Conservation (phyloP, 2,329 filamentous ascomycete genomes). For the Diaporthe humulicola region DNA sequence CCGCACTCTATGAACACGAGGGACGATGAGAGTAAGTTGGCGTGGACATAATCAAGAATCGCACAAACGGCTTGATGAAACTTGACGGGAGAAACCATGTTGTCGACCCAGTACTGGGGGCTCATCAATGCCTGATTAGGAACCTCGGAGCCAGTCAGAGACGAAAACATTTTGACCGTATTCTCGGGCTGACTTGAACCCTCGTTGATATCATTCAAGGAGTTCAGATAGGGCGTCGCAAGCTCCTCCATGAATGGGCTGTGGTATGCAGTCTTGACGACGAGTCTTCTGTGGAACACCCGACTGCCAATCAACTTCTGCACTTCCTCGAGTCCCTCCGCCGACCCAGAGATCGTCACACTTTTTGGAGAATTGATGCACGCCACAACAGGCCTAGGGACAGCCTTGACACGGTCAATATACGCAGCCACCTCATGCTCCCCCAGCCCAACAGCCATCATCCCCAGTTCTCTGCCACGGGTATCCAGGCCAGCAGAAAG, state of each 20-base stretch:
- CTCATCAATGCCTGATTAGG: conserved; percentile 33
- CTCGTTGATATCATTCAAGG: conserved; percentile 31
- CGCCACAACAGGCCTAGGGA: conserved; percentile 17
- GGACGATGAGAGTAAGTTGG: conserved; percentile 46
- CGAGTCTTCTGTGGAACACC: conserved; percentile 48
- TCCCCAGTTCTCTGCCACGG: conserved; percentile 20
- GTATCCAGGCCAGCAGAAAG: conserved; percentile 35
- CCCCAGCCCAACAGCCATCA: conserved; percentile 30
- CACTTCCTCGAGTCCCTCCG: conserved; percentile 42
- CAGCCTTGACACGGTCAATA: conserved; percentile 5
- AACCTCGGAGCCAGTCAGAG: conserved; percentile 33
- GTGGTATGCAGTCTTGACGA: conserved; percentile 50
- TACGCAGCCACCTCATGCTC: conserved; percentile 10
- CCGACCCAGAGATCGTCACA: conserved; percentile 51
- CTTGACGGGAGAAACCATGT: conserved; percentile 33
- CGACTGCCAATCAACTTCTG: conserved; percentile 39
- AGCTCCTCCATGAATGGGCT: conserved; percentile 46
- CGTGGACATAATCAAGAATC: conserved; percentile 12
- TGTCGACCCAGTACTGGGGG: conserved; percentile 42
- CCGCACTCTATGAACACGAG: conserved; percentile 62
- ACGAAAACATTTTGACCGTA: conserved; percentile 40
- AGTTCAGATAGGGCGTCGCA: conserved; percentile 39
- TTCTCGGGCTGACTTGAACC: neutral
- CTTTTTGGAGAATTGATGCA: conserved; percentile 45
- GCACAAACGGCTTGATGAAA: conserved; percentile 28